phyloP scores from a whole-genome alignment of 2,329 filamentous ascomycete genomes.

The Penicillium paneum region DNA sequence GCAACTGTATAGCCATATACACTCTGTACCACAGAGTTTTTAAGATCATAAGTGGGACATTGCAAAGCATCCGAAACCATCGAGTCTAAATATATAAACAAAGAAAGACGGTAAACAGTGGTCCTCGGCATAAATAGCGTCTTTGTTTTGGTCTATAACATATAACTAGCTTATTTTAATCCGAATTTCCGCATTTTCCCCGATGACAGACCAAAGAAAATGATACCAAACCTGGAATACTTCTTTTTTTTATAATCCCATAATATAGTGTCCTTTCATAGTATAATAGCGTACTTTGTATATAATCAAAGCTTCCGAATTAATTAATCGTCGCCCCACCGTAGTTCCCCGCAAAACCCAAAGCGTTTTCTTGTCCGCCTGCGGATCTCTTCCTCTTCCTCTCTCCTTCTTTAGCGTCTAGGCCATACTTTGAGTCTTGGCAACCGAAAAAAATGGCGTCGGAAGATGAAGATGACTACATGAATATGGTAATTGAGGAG shows the following conservation, averaged over 20 bases:
- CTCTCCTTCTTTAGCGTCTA: not conserved
- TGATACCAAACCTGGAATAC: not conserved
- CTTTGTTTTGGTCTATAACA: not conserved
- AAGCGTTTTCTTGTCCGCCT: slow-evolving; percentile 4
- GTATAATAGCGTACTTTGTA: not conserved
- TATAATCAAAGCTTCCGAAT: not conserved
- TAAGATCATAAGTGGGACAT: not conserved
- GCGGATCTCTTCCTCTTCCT: not conserved
- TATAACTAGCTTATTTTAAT: not conserved
- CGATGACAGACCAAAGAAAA: not conserved
- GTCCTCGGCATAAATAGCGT: not conserved
- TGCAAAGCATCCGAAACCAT: not conserved
- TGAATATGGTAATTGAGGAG: slow-evolving; percentile 88
- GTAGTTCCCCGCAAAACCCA: slow-evolving; percentile 13
- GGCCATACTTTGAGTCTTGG: not conserved
- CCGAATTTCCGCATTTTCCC: not conserved
- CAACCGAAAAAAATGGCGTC: slow-evolving; percentile 3
- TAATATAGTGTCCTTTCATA: not conserved
- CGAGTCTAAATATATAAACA: not conserved
- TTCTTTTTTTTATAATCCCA: no score
- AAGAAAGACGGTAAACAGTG: not conserved
- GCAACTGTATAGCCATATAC: no score
- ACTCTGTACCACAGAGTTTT: not conserved
- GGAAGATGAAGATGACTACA: slow-evolving; percentile 83
- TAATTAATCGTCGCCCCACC: not conserved